Base-by-base conservation (phyloP, 768 basidiomycete genomes). In the Podaxis sp. region DNA sequence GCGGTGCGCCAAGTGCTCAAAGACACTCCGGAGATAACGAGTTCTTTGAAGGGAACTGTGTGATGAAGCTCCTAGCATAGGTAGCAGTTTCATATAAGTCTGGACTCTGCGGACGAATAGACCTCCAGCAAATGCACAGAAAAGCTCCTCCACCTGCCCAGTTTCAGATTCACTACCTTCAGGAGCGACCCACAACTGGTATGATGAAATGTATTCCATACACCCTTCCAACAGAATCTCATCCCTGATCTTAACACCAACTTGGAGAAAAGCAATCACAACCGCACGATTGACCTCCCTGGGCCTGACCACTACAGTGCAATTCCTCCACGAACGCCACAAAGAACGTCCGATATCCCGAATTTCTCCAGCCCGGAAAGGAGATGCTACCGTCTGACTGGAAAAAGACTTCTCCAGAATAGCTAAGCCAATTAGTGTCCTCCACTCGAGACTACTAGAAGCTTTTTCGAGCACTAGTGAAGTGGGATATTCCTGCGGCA, bases 201-300 rank as follows among this genome's bases (percentile, higher is more conserved):
- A 66, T n/a, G 60, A 37, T 16, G 63, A 54, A 61, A 69, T 74
- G 53, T 76, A 75, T 10, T 65, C 71, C 48, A 66, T 68, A 61
- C 79, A 82, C 2, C 65, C 74, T 4, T 72, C 68, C 36, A 72
- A 69, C 10, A 86, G 64, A 7, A 68, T 62, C 0, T 57, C 65
- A 56, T 85, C 81, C 4, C 62, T 65, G 5, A 77, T 69, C n/a
- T 67, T 61, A 14, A 69, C 74, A 6, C 82, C 75, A 35, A 84
- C 65, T 47, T 72, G 79, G 32, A 86, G 69, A 65, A 86, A 83
- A 0, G 79, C 69, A 5, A 74, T 69, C 4, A 75, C 63, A 37
- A 82, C 69, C 6, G 73, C 72, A 21, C 75, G 76, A n/a, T 73
- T 68, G 5, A 81, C 70, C 2, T 66, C 59, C 11, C 61, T 37